Evolutionary conservation across 305 asterid genomes (phyloP), one percentile per base, ranked within the genome.

Genomic region (Striga hermonthica): DNA sequence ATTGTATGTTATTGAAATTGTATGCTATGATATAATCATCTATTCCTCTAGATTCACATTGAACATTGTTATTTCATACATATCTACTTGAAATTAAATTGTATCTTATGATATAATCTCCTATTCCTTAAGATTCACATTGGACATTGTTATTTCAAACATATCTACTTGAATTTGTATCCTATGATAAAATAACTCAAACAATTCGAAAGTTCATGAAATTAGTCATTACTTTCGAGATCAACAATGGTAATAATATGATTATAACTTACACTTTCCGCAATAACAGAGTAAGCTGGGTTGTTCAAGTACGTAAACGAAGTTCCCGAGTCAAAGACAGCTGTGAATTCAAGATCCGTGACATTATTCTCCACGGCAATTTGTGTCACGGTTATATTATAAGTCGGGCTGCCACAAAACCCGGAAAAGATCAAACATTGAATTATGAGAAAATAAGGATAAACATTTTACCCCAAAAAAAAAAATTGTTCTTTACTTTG

Each of bases 321-420:
- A 58, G 97, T 90, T 68, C 97, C 96, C 4, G 97, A 81, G 83
- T 90, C 99, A 9, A 94, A 88, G 52, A 90, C 76, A 52, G 85
- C 96, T 1, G 84, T 59, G 74, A 84, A 76, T 70, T 80, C 86
- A 58, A 86, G 28, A 71, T 78, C 74, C 0, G 78, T 76, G 60
- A 74, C 65, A 65, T 84, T 83, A 5, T 64, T 54, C 13, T 73
- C 97, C 78, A 90, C 84, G 15, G 74, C 72, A 67, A 84, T 77
- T 75, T 86, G 87, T 35, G 95, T 85, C 70, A 94, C 69, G 41
- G 95, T 83, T 60, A 91, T 58, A 58, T 88, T 91, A 69, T 91
- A 91, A 6, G 86, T 72, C 1, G 81, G 87, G 72, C 99, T 94
- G 93, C 72, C 28, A 38, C 47, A 58, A 67, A 76, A 60, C 64